Evolutionary conservation across 345 rosid genomes (phyloP), one percentile per base, ranked within the genome.

Genomic region (Syzygium jambos): DNA sequence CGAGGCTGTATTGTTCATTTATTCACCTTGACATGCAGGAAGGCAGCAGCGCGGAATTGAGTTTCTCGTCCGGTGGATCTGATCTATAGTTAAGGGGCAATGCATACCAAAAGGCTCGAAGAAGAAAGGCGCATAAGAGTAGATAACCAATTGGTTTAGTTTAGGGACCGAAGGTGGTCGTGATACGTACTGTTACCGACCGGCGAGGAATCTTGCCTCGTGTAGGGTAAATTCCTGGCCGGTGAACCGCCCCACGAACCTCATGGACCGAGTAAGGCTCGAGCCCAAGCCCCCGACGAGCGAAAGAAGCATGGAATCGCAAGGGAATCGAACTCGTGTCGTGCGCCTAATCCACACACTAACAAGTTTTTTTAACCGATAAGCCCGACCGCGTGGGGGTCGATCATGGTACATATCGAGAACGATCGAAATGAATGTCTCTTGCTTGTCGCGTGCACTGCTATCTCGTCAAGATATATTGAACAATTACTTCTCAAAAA

Each of bases 271-370:
- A 65, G 77, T 29, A 34, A 68, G 25, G 19, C 0, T 9, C 7
- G 7, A 34, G 3, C 1, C 0, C 22, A 0, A 5, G 7, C 11
- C 7, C 7, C 4, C 0, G 0, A 9, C 7, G 4, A 73, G 82
- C 21, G 6, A 73, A 73, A 73, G 0, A 38, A 0, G 19, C 0
- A 38, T 38, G 1, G 10, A 73, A 10, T 38, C 0, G 0, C 1
- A 6, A 73, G 49, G 22, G 7, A 38, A 73, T 73, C 27, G 14
- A 73, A 5, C 1, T 0, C 1, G 27, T 73, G 4, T 73, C 14
- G 19, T 19, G 46, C 25, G 25, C 4, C 49, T 73, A 34, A 34
- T 73, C 13, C 13, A 34, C 14, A 34, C 49, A 7, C 1, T 1
- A 5, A 19, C 34, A 68, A 34, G 25, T 17, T 19, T 9, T 9